These are phyloP conservation scores for Rhodotorula diobovata DNA, from an alignment of 768 basidiomycete species.

Conservation along the genomic window DNA sequence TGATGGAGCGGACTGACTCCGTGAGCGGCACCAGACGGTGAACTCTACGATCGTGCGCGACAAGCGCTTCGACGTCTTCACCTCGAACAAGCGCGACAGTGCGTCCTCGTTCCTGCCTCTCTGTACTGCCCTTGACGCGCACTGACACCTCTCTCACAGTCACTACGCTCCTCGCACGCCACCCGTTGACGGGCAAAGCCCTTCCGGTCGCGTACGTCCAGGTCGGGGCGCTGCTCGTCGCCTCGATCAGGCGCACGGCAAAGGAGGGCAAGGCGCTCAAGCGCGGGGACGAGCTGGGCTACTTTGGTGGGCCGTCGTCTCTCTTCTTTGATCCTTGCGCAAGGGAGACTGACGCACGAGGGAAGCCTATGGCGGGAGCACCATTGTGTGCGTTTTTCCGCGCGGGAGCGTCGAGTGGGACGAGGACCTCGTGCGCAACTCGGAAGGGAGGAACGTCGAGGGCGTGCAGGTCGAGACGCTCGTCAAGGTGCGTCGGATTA, in stretches of 20 bases:
- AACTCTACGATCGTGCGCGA: slow-evolving; percentile 45
- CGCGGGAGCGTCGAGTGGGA: slow-evolving; percentile 45
- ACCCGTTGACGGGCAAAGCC: slow-evolving; percentile 9
- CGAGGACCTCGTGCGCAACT: slow-evolving; percentile 59
- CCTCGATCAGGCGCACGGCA: slow-evolving; percentile 64
- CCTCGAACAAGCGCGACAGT: slow-evolving; percentile 46
- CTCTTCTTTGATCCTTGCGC: neutral
- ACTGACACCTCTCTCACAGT: slow-evolving; percentile 42
- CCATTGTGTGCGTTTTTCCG: slow-evolving; percentile 61
- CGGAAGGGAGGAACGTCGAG: slow-evolving; percentile 43
- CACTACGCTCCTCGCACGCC: neutral
- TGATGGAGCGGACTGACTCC: too few relatives aligned
- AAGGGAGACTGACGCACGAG: neutral
- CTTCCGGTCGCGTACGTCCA: slow-evolving; percentile 64
- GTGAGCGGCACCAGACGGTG: slow-evolving; percentile 11
- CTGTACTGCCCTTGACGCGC: slow-evolving; percentile 19
- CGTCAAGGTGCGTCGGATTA: slow-evolving; percentile 53
- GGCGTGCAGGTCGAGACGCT: slow-evolving; percentile 59
- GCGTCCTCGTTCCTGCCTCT: slow-evolving; percentile 41
- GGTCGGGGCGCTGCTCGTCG: slow-evolving; percentile 76
- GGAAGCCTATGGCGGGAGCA: slow-evolving; percentile 65
- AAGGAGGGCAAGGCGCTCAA: slow-evolving; percentile 47
- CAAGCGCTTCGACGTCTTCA: slow-evolving; percentile 45
- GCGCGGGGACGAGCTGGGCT: slow-evolving; percentile 55
- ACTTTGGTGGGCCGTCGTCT: slow-evolving; percentile 57